Evolutionary conservation across 495 filamentous ascomycete genomes (phyloP).

Genomic region (Aspergillus sclerotiicarbonarius): DNA sequence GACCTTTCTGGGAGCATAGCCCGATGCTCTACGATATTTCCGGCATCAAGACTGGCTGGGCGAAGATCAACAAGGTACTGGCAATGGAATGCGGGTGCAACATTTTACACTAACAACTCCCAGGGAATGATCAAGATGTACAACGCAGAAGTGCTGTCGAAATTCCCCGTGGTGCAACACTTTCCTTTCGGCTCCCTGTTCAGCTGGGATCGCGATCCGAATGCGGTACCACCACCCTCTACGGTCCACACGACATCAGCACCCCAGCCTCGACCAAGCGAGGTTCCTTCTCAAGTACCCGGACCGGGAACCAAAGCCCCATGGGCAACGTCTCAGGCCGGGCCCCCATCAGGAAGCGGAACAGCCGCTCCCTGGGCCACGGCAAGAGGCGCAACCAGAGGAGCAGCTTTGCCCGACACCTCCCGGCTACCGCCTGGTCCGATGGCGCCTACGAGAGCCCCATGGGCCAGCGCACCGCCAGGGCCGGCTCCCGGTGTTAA

Average conservation of each 20-base stretch:
- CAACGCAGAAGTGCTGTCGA: conserved; percentile 65
- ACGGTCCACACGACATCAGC: conserved; percentile 60
- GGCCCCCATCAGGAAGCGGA: conserved; percentile 22
- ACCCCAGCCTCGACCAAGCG: conserved; percentile 38
- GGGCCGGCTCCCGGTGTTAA: conserved; percentile 21
- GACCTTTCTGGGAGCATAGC: conserved; percentile 98
- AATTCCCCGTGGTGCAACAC: conserved; percentile 71
- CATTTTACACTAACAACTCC: not conserved
- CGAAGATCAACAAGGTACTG: conserved; percentile 91
- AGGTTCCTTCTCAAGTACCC: conserved; percentile 16
- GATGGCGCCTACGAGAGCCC: conserved; percentile 46
- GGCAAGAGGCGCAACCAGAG: conserved; percentile 19
- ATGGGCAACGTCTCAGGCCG: conserved; percentile 37
- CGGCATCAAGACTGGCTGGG: conserved; percentile 87
- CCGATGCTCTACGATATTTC: conserved; percentile 94
- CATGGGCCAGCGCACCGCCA: conserved; percentile 36
- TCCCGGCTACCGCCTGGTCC: conserved; percentile 36
- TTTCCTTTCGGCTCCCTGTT: conserved; percentile 78
- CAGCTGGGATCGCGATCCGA: conserved; percentile 73
- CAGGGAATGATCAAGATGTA: conserved; percentile 76
- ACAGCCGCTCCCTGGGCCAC: conserved; percentile 48
- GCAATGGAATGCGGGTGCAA: not conserved
- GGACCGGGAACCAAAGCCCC: conserved; percentile 45
- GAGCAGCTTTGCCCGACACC: conserved; percentile 25
- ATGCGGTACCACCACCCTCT: conserved; percentile 44